These are phyloP conservation scores for Starmerella scarabaei DNA, from an alignment of 805 yeast species.

Conservation along the genomic window DNA sequence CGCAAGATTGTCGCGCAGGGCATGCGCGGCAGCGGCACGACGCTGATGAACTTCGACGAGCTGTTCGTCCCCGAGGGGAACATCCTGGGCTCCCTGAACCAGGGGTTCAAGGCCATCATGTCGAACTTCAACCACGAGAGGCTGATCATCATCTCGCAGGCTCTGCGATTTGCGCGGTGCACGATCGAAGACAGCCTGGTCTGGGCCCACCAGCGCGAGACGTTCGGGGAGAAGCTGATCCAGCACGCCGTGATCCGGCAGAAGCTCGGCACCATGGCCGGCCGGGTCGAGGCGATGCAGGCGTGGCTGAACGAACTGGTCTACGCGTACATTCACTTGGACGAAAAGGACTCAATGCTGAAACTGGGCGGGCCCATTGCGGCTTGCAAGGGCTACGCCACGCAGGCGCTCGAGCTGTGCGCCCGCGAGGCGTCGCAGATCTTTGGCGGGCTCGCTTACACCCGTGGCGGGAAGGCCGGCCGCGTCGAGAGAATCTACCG, in stretches of 20 bases:
- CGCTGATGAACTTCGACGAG: slow-evolving; percentile 32
- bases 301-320: slow-evolving; percentile 30
- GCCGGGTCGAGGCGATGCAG: slow-evolving; percentile 31
- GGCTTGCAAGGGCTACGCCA: slow-evolving; percentile 31
- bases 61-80: slow-evolving; percentile 33
- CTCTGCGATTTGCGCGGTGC: slow-evolving; percentile 29
- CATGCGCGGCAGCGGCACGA: slow-evolving; percentile 32
- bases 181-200: slow-evolving; percentile 30
- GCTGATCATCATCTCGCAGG: slow-evolving; percentile 31
- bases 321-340: slow-evolving; percentile 26
- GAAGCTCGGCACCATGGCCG: slow-evolving; percentile 33
- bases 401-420: slow-evolving; percentile 32
- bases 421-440: slow-evolving; percentile 35
- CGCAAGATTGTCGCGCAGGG: slow-evolving; percentile 32
- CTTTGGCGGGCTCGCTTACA: slow-evolving; percentile 33
- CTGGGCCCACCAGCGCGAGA: slow-evolving; percentile 32
- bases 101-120: slow-evolving; percentile 33
- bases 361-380: slow-evolving; percentile 34
- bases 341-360: slow-evolving; percentile 27
- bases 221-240: slow-evolving; percentile 31
- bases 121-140: slow-evolving; percentile 36
- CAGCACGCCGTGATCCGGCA: slow-evolving; percentile 33
- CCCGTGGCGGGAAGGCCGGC: slow-evolving; percentile 34
- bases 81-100: slow-evolving; percentile 30
- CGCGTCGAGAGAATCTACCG: slow-evolving; percentile 33